Base-by-base conservation (phyloP, 768 basidiomycete genomes). In the Candolleomyces eurysporus region DNA sequence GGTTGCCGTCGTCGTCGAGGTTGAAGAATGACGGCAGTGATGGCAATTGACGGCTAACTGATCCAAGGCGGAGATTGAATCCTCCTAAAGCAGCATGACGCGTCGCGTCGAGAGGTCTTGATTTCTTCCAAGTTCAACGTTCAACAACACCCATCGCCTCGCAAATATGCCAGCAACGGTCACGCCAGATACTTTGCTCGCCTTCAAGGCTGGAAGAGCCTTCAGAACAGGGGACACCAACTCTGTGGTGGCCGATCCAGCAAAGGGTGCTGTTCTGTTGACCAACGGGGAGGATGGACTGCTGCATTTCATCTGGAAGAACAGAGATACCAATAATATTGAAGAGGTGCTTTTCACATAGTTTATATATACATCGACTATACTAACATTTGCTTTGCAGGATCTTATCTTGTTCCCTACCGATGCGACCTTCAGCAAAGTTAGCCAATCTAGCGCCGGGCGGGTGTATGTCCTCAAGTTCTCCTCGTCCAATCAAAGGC, bases 391-490 rank as follows among this genome's bases (percentile, higher is more conserved):
- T 26, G 26, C 26, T 26, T 26, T 57, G 19, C 64, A 93, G 91
- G 94, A 97, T 68, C 75, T 95, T 58, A 93, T 96, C 64, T 75
- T 96, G 57, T 92, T 96, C 72, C 92, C 93, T 1, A 83, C 84
- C 2, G 94, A 97, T 73, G 94, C 94, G 4, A 84, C 81, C 0
- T 93, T 97, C 69, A 80, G 81, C 66, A 89, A 87, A 72, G 89
- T 96, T 10, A 62, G 82, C 2, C 85, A 92, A 68, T 83, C 89
- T 7, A 54, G 68, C 10, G 92, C 26, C 26, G 26, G 90, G 6
- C 79, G 93, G 63, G 86, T 89, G 5, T 93, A 91, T 66, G 91
- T 96, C 63, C 88, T 96, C 72, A 93, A 91, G 75, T 96, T 97
- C 78, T 88, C 90, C 0, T 94, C 91, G 21, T 96, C 94, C 14